Percentiles rank a stretch among this genome's conserved stretches.
These are phyloP conservation scores for Rhododendron molle DNA, from an alignment of 148 eudicot genomes.

Conservation along the genomic window DNA sequence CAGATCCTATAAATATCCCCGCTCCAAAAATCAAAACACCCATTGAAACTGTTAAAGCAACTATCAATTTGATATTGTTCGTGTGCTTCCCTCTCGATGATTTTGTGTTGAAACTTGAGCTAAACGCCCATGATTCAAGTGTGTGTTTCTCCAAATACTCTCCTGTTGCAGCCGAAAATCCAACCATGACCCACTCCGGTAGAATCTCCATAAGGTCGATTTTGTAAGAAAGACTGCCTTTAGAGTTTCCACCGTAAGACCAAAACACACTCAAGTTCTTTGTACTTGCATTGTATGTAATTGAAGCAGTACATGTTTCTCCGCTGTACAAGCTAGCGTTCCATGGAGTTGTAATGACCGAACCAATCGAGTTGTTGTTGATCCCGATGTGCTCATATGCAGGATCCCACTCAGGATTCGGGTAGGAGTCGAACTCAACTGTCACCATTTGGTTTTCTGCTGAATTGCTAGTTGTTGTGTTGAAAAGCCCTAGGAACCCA, in stretches of 20 bases:
- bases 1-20: not conserved
- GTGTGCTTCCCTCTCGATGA: not conserved
- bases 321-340: conserved; percentile 38
- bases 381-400: conserved; percentile 50
- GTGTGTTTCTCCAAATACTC: conserved; percentile 18
- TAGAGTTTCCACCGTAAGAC: conserved; percentile 23
- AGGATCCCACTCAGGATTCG: not conserved
- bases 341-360: conserved; percentile 30
- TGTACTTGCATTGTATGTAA: conserved; percentile 35
- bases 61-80: conserved; percentile 7
- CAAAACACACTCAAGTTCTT: conserved; percentile 39
- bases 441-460: conserved; percentile 26
- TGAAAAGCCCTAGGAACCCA: conserved; percentile 50
- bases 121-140: conserved; percentile 40
- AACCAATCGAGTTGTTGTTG: conserved; percentile 41
- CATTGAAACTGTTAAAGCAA: conserved; percentile 19
- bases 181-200: conserved; percentile 43
- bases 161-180: conserved; percentile 53
- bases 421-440: not conserved
- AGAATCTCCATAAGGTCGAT: conserved; percentile 40
- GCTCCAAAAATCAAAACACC: conserved; percentile 11
- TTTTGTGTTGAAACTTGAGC: conserved; percentile 26
- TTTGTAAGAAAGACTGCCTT: conserved; percentile 27
- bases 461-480: conserved; percentile 34
- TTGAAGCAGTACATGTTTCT: conserved; percentile 36